Percentiles rank a stretch among this genome's conserved stretches.
These are phyloP conservation scores for Colletotrichum orchidophilum DNA, from an alignment of 2,329 filamentous ascomycete genomes.

Conservation along the genomic window DNA sequence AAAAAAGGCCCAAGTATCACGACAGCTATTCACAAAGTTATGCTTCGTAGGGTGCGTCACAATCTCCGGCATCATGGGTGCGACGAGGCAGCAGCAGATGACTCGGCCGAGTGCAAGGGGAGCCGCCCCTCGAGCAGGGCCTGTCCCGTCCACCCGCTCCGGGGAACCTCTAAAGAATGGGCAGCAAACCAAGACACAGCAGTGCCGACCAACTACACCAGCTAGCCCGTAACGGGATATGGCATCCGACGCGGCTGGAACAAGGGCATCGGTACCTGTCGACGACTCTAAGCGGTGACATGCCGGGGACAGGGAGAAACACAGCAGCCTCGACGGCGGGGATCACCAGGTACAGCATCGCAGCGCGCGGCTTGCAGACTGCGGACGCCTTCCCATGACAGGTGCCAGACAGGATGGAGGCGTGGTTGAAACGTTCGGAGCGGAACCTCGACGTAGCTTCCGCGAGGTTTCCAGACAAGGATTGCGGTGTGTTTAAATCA, in stretches of 20 bases:
- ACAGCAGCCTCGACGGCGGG: neutral
- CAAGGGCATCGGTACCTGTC: conserved; percentile 10
- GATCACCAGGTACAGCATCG: neutral
- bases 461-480: conserved; percentile 12
- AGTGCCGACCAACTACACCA: conserved; percentile 3
- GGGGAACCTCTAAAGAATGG: conserved; percentile 22
- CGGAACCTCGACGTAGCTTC: conserved; percentile 23
- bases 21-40: neutral
- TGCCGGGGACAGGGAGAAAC: neutral
- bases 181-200: conserved; percentile 15
- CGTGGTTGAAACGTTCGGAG: neutral
- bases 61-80: neutral
- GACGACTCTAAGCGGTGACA: neutral
- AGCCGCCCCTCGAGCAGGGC: conserved; percentile 6
- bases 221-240: conserved; percentile 6
- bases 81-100: conserved; percentile 1
- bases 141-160: conserved; percentile 29
- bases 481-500: conserved; percentile 2
- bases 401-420: neutral
- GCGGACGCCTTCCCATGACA: neutral
- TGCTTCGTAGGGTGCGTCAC: neutral
- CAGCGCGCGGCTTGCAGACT: neutral
- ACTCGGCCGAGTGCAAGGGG: conserved; percentile 27
- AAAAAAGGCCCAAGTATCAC: neutral
- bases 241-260: conserved; percentile 3